Conservation (phyloP, 768 basidiomycete species). For the Infundibulicybe gibba region DNA sequence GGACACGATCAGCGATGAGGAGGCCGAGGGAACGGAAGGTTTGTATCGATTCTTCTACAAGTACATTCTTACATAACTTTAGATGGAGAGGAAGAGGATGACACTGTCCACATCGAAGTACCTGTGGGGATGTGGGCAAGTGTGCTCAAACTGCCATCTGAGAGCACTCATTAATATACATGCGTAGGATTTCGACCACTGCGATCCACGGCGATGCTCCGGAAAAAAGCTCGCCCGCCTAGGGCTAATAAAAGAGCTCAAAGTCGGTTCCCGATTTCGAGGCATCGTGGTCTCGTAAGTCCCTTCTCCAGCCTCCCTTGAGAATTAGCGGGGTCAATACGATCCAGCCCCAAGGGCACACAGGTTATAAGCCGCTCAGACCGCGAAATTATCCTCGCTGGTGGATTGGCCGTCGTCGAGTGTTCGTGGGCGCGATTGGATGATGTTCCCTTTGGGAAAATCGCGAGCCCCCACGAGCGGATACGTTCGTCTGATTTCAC, state of each 20-base stretch:
- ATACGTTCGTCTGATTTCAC: constrained; percentile 53
- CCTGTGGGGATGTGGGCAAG: constrained; percentile 97
- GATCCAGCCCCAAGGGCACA: constrained; percentile 75
- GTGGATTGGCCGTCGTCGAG: constrained; percentile 94
- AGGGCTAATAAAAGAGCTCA: constrained; percentile 79
- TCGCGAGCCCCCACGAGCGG: constrained; percentile 89
- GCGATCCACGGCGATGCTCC: constrained; percentile 78
- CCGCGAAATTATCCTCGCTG: constrained; percentile 65
- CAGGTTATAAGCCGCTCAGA: constrained; percentile 80
- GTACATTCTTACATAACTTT: neutral
- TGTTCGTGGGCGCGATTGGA: constrained; percentile 97
- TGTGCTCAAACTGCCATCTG: constrained; percentile 9
- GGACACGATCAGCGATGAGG: constrained; percentile 40
- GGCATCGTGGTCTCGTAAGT: constrained; percentile 94
- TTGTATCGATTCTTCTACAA: constrained; percentile 1
- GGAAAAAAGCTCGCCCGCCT: constrained; percentile 90
- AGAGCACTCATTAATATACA: constrained; percentile 1
- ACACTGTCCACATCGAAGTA: constrained; percentile 42
- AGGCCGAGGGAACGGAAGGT: constrained; percentile 26
- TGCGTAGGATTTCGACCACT: constrained; percentile 95
- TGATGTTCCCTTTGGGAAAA: constrained; percentile 93
- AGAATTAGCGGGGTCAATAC: no score
- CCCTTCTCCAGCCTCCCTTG: neutral
- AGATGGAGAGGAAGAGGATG: constrained; percentile 17
- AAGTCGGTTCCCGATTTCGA: constrained; percentile 81